Conservation (phyloP, 1,284 basidiomycete genomes). For the Tylopilus sp. region DNA sequence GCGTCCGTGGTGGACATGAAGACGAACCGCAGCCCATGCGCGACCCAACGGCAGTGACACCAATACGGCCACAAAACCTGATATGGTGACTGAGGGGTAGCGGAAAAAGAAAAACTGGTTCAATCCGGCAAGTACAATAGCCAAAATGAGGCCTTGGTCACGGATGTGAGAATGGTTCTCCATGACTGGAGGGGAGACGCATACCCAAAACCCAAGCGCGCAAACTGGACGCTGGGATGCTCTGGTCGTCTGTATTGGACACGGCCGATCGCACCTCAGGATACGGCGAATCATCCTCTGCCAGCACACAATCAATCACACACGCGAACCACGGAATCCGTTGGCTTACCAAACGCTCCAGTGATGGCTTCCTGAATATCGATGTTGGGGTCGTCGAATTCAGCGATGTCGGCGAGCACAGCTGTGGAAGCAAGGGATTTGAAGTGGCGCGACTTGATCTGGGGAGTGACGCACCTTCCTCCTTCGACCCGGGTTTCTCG, state of each 20-base stretch:
- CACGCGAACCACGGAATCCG: too few species aligned
- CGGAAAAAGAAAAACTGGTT: conserved; percentile 71
- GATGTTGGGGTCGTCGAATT: conserved; percentile 67
- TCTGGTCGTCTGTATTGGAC: conserved; percentile 65
- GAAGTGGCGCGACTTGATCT: too few species aligned
- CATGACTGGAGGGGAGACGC: background rate
- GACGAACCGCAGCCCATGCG: conserved; percentile 46
- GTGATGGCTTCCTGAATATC: conserved; percentile 43
- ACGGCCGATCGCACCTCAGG: conserved; percentile 77
- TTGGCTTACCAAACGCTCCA: conserved; percentile 36
- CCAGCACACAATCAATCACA: background rate
- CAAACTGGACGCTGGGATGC: conserved; percentile 57
- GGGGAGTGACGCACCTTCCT: conserved; percentile 5
- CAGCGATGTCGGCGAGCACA: conserved; percentile 3
- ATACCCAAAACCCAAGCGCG: conserved; percentile 64
- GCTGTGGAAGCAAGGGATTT: conserved; percentile 11
- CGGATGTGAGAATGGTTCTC: background rate
- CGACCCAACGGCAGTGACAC: conserved; percentile 64
- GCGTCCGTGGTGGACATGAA: background rate
- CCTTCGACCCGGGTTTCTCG: conserved; percentile 15
- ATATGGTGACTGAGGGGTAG: conserved; percentile 52
- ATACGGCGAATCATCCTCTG: conserved; percentile 61
- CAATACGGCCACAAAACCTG: conserved; percentile 57
- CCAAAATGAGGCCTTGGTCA: conserved; percentile 39
- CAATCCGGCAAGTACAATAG: conserved; percentile 55